Evolutionary conservation across 202 grass and related monocot genomes (phyloP).

Genomic region (Panicum hallii): DNA sequence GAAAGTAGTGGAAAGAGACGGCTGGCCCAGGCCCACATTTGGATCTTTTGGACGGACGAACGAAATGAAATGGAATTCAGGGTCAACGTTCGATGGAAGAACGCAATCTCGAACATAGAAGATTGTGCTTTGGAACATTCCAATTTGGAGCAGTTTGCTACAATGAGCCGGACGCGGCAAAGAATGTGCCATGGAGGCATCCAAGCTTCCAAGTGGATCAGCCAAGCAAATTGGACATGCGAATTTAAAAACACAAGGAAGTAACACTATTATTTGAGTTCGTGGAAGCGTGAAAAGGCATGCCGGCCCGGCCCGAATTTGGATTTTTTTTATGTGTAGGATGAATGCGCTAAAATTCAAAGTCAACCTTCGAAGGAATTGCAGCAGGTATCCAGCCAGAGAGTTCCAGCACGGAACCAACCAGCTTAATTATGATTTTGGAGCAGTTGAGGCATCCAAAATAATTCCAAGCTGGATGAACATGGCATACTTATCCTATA

Average conservation of each 20-base stretch:
- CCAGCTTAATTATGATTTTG: neutral
- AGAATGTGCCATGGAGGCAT: neutral
- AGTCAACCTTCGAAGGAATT: conserved; percentile 14
- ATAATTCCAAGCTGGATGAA: neutral
- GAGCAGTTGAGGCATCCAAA: conserved; percentile 4
- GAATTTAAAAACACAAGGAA: too few species aligned
- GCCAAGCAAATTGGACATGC: too few species aligned
- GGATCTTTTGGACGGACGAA: neutral
- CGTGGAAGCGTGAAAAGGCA: neutral
- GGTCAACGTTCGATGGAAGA: neutral
- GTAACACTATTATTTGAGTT: neutral
- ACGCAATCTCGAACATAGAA: neutral
- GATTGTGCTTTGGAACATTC: neutral
- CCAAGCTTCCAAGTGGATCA: neutral
- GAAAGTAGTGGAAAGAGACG: neutral
- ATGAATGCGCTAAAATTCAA: neutral
- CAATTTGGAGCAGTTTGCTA: conserved; percentile 19
- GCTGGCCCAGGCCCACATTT: neutral
- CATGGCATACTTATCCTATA: neutral
- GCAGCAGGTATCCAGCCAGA: neutral
- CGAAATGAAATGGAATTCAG: neutral
- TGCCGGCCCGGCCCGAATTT: neutral
- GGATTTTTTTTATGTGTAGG: neutral
- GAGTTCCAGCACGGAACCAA: conserved; percentile 38
- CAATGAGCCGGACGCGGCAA: neutral